These are phyloP conservation scores for Coniella vitis DNA, from an alignment of 2,329 filamentous ascomycete genomes.

Conservation along the genomic window DNA sequence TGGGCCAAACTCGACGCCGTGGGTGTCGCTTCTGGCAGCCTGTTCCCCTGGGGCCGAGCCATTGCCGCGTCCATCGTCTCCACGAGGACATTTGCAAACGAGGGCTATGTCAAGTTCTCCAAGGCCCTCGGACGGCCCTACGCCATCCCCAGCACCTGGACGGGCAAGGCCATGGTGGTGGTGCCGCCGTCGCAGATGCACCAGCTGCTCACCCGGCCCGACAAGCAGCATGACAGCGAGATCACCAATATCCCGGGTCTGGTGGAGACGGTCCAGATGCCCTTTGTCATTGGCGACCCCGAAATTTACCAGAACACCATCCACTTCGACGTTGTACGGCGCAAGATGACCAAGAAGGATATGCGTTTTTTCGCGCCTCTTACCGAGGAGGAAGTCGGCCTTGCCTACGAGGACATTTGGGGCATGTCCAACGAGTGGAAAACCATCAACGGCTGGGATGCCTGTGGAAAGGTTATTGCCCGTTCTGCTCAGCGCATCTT, in stretches of 20 bases:
- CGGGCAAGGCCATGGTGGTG: conserved; percentile 8
- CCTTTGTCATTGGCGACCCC: conserved; percentile 1
- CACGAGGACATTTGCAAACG: no score
- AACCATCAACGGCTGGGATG: background rate
- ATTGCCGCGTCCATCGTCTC: no score
- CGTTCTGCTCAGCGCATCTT: background rate
- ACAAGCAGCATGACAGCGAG: background rate
- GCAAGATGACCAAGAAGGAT: background rate
- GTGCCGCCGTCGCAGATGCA: conserved; percentile 7
- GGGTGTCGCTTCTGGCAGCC: no score
- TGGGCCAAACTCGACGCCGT: no score
- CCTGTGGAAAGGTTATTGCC: background rate
- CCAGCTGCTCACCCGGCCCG: no score
- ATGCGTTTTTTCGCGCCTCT: no score
- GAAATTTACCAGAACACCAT: conserved; percentile 2
- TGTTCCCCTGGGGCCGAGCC: no score
- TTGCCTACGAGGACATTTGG: background rate
- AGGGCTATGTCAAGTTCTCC: no score
- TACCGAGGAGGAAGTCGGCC: no score
- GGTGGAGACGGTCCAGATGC: background rate
- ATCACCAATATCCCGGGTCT: background rate
- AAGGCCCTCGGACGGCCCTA: no score
- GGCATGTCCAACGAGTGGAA: background rate
- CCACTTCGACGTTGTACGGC: conserved; percentile 11
- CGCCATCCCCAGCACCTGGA: conserved; percentile 13